These are phyloP conservation scores for Volutella citrinella DNA, from an alignment of 2,329 filamentous ascomycete species.

Conservation along the genomic window DNA sequence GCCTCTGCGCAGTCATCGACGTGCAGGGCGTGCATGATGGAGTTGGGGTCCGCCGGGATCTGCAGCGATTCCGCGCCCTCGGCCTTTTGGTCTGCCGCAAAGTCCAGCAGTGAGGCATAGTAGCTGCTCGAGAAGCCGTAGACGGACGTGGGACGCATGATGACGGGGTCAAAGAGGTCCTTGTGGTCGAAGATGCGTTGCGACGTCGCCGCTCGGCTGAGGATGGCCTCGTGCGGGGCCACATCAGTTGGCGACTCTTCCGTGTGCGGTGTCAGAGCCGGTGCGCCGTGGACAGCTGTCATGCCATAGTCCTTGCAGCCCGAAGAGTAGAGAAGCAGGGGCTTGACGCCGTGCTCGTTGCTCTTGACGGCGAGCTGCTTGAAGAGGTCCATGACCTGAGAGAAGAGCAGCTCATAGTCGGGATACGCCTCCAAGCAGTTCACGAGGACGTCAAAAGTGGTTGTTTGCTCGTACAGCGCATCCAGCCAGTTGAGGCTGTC, in stretches of 20 bases:
- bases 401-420: conserved; percentile 39
- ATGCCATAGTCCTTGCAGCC: conserved; percentile 51
- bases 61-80: conserved; percentile 21
- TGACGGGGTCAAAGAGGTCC: conserved; percentile 39
- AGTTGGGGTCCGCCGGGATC: conserved; percentile 32
- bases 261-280: conserved; percentile 37
- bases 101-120: conserved; percentile 38
- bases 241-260: conserved; percentile 38
- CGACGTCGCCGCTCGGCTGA: conserved; percentile 31
- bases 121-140: conserved; percentile 45
- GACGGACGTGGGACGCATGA: conserved; percentile 45
- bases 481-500: conserved; percentile 29
- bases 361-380: conserved; percentile 30
- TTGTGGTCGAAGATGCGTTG: conserved; percentile 31
- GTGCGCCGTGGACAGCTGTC: conserved; percentile 30
- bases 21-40: conserved; percentile 44
- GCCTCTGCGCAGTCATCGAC: conserved; percentile 49
- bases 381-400: conserved; percentile 33
- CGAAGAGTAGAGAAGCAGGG: conserved; percentile 43
- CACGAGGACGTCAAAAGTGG: conserved; percentile 40
- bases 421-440: conserved; percentile 39
- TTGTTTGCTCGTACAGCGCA: conserved; percentile 18
- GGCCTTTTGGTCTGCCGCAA: conserved; percentile 24
- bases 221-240: conserved; percentile 16
- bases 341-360: conserved; percentile 30